These are phyloP conservation scores for Hordeum pubiflorum DNA, from an alignment of 202 grass and related monocot species.

Conservation along the genomic window DNA sequence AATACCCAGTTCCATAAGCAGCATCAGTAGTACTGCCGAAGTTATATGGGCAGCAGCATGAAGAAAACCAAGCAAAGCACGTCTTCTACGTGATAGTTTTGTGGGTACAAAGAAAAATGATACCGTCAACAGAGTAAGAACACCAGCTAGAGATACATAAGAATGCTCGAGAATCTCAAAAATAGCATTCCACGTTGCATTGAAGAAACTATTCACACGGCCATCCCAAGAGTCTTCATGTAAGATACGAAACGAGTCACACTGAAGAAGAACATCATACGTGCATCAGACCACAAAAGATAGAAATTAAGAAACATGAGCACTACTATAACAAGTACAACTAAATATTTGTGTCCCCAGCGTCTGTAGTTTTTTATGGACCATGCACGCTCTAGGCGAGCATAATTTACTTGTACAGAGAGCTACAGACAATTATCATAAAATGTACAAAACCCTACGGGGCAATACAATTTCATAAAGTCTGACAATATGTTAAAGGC, in stretches of 20 bases:
- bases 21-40: conserved; percentile 81
- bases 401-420: neutral
- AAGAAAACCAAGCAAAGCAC: conserved; percentile 74
- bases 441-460: too few species aligned
- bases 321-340: neutral
- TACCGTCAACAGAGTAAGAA: conserved; percentile 53
- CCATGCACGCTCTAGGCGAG: neutral
- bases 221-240: conserved; percentile 65
- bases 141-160: conserved; percentile 71
- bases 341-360: neutral
- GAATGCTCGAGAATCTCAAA: conserved; percentile 89
- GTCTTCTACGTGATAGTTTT: conserved; percentile 80
- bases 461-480: too few species aligned
- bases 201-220: conserved; percentile 68
- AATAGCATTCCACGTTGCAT: conserved; percentile 67
- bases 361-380: neutral
- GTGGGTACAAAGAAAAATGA: conserved; percentile 96
- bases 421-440: too few species aligned
- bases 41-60: conserved; percentile 80
- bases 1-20: conserved; percentile 93
- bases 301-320: neutral
- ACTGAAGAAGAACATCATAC: conserved; percentile 47
- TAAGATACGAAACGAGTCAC: conserved; percentile 66
- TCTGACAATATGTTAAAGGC: too few species aligned
- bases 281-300: conserved; percentile 25